Conservation (phyloP, 306 rosid species). For the Lithocarpus polystachyus region DNA sequence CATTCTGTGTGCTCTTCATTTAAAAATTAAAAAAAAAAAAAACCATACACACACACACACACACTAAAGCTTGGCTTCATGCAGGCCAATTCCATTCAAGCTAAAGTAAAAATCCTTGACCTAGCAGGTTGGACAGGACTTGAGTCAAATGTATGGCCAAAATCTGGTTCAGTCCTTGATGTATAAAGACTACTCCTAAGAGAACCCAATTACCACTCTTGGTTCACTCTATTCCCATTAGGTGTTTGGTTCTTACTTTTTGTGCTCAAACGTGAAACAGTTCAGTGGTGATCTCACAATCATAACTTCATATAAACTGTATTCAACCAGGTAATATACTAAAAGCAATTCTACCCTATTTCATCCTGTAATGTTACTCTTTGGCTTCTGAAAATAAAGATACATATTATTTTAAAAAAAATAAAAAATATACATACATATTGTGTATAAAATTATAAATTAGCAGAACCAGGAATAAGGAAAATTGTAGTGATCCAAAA, state of each 20-base stretch:
- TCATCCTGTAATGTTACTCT: background rate
- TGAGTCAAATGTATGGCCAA: background rate
- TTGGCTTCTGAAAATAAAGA: background rate
- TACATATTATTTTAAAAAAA: background rate
- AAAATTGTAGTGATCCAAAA: background rate
- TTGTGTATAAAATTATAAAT: background rate
- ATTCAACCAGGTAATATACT: background rate
- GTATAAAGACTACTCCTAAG: background rate
- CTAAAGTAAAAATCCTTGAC: background rate
- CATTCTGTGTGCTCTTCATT: background rate
- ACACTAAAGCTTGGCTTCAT: background rate
- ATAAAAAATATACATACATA: background rate
- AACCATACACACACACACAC: too few relatives aligned
- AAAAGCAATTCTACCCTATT: background rate
- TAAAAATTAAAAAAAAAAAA: background rate
- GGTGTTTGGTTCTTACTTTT: background rate
- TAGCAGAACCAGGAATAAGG: background rate
- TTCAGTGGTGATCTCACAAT: background rate
- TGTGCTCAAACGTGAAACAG: background rate
- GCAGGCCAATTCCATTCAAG: background rate
- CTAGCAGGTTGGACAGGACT: background rate
- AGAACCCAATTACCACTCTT: background rate
- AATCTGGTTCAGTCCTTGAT: background rate
- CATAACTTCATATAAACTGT: background rate
- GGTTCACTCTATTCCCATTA: background rate